Percentiles rank a stretch among this genome's conserved stretches.
Conservation (phyloP, 805 yeast genomes). For the Pichia phayaonensis region DNA sequence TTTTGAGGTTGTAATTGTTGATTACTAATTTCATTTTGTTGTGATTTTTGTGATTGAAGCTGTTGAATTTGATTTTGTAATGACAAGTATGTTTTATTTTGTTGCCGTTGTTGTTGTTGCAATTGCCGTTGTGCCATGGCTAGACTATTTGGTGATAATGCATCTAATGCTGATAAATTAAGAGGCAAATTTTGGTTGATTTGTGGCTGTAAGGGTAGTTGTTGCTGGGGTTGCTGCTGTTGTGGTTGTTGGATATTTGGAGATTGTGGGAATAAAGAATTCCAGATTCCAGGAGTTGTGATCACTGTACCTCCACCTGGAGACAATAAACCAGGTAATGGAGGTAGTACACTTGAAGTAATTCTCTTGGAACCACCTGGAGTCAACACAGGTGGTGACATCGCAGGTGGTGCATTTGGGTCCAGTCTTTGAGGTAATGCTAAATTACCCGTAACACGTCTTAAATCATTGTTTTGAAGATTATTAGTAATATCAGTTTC, state of each 20-base stretch:
- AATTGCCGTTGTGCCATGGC: constrained; percentile 4
- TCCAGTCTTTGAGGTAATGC: background rate
- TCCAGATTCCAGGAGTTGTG: constrained; percentile 51
- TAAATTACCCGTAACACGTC: no score
- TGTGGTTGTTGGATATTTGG: constrained; percentile 9
- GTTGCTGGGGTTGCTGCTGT: no score
- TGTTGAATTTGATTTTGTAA: constrained; percentile 4
- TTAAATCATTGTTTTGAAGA: background rate
- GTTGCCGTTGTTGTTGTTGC: constrained; percentile 4
- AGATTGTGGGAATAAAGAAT: constrained; percentile 32
- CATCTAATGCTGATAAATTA: background rate
- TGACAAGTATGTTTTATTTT: constrained; percentile 1
- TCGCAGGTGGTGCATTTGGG: background rate
- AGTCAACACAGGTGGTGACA: constrained; percentile 42
- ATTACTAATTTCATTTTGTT: background rate
- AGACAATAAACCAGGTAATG: constrained; percentile 35
- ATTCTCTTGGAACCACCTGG: constrained; percentile 44
- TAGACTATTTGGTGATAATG: constrained; percentile 4
- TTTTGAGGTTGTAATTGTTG: background rate
- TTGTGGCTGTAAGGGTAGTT: background rate
- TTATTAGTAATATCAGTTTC: background rate
- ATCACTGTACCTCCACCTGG: constrained; percentile 40
- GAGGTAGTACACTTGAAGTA: constrained; percentile 35
- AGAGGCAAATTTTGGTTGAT: background rate
- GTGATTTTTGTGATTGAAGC: constrained; percentile 3